These are phyloP conservation scores for Leucosporidium scottii DNA, from an alignment of 768 basidiomycete genomes.

Conservation along the genomic window DNA sequence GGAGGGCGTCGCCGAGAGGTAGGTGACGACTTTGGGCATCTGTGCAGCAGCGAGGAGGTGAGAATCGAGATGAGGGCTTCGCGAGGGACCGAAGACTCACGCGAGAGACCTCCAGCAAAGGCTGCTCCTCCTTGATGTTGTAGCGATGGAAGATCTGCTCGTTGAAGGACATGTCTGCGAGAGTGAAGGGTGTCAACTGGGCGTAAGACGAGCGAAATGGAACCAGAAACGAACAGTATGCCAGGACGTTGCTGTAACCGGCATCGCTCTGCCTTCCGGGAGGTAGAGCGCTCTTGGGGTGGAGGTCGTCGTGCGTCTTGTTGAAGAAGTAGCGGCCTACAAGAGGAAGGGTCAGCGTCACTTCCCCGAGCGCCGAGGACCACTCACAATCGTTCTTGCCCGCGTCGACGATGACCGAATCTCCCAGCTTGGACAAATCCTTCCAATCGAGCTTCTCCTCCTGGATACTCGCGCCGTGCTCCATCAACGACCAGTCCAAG, in stretches of 20 bases:
- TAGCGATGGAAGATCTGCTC: slow-evolving; percentile 9
- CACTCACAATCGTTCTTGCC: slow-evolving; percentile 67
- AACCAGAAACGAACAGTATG: slow-evolving; percentile 61
- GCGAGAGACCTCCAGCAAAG: slow-evolving; percentile 61
- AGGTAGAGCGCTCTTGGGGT: slow-evolving; percentile 58
- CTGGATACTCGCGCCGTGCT: slow-evolving; percentile 52
- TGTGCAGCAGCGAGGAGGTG: slow-evolving; percentile 48
- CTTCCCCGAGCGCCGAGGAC: slow-evolving; percentile 49
- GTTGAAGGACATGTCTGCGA: slow-evolving; percentile 9
- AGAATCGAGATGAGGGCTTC: no score
- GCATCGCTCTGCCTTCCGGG: slow-evolving; percentile 52
- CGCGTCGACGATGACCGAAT: slow-evolving; percentile 53
- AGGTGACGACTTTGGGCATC: slow-evolving; percentile 38
- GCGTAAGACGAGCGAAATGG: slow-evolving; percentile 49
- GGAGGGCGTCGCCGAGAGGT: neutral
- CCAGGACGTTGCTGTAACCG: slow-evolving; percentile 56
- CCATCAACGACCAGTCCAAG: slow-evolving; percentile 61
- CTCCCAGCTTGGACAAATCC: slow-evolving; percentile 43
- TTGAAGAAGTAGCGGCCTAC: slow-evolving; percentile 55
- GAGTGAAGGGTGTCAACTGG: slow-evolving; percentile 30
- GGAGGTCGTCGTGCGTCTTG: slow-evolving; percentile 58
- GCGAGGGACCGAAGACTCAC: slow-evolving; percentile 42
- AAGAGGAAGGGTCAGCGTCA: neutral
- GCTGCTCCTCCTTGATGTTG: slow-evolving; percentile 53
- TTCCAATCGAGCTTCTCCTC: slow-evolving; percentile 49